Base-by-base conservation (phyloP, 2,329 filamentous ascomycete species). In the Chaetothyriales sp. region DNA sequence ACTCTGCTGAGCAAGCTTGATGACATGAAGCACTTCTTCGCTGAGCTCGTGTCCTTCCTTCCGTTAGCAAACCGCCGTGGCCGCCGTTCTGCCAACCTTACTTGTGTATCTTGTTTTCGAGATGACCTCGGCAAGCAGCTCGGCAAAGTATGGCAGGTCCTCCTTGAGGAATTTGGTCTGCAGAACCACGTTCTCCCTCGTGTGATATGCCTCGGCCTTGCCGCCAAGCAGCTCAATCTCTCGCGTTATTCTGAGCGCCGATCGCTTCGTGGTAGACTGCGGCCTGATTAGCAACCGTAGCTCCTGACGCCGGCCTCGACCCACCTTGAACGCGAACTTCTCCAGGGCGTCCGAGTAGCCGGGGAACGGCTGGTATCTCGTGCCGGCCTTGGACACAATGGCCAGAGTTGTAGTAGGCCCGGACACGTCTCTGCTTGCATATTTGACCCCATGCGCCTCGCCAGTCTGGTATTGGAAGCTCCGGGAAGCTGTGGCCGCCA, bases 281-380 rank as follows among this genome's bases (percentile, higher is more conserved):
- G 65, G 57, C 60, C 37, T 15, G 18, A 44, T 53, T 49, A 54
- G 52, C 51, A 47, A n/a, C 22, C 15, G 18, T 40, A 37, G 57
- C 20, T 29, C 54, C 51, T 53, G 47, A 46, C 48, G 46, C 55
- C 33, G 46, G 46, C 48, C 46, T 43, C 46, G 20, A 65, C 72
- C 63, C 69, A 89, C 92, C 86, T 94, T 94, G 82, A 95, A 98
- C 60, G 94, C 90, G 75, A 94, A 98, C 70, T 88, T 86, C 75
- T 92, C 86, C 61, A 98, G 79, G 54, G 85, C 90, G 66, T 89
- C 85, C 59, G 90, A 85, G 70, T 95, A 78, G 60, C 92, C 92
- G 58, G 92, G 92, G 61, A 86, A 77, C 58, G 86, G 80, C 76
- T 98, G 83, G 72, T 90, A 97, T 70, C 92, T 80, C 59, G 90